Conservation (phyloP, 2,329 filamentous ascomycete species). For the Achaetomium macrosporum region DNA sequence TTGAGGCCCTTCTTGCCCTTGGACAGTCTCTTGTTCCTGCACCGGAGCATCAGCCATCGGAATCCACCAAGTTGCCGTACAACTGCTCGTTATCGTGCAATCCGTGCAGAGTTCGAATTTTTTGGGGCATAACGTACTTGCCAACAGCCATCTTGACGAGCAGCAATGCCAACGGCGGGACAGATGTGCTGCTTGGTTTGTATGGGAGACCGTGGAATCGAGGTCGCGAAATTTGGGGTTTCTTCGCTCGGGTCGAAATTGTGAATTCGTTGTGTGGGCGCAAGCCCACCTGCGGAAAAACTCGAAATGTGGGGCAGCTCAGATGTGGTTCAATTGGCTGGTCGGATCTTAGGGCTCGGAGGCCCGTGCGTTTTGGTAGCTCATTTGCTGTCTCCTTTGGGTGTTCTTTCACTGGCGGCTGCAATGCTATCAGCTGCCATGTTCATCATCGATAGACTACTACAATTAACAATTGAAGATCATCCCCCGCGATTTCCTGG, state of each 20-base stretch:
- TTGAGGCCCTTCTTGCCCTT: conserved; percentile 99
- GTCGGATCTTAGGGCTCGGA: conserved; percentile 26
- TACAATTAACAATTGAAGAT: too few relatives aligned
- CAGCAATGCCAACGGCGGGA: conserved; percentile 41
- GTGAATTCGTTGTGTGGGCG: conserved; percentile 28
- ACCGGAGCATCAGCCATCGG: conserved; percentile 21
- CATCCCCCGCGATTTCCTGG: too few relatives aligned
- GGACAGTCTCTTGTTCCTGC: conserved; percentile 98
- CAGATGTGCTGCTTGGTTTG: conserved; percentile 36
- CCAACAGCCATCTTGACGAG: conserved; percentile 56
- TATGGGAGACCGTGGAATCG: conserved; percentile 31
- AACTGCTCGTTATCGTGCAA: conserved; percentile 10
- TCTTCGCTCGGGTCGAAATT: conserved; percentile 27
- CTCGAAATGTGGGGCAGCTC: conserved; percentile 22
- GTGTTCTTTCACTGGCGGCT: too few relatives aligned
- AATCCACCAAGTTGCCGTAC: conserved; percentile 2
- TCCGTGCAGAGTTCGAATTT: conserved; percentile 16
- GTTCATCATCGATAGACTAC: too few relatives aligned
- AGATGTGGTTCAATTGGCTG: conserved; percentile 18
- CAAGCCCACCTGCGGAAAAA: conserved; percentile 26
- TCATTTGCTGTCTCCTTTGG: too few relatives aligned
- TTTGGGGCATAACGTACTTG: conserved; percentile 42
- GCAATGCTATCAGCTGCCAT: too few relatives aligned
- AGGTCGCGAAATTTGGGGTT: conserved; percentile 29
- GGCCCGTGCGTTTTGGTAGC: conserved; percentile 16